Percentiles rank a stretch among this genome's conserved stretches.
Evolutionary conservation across 345 rosid genomes (phyloP).

Genomic region (Carallia brachiata): DNA sequence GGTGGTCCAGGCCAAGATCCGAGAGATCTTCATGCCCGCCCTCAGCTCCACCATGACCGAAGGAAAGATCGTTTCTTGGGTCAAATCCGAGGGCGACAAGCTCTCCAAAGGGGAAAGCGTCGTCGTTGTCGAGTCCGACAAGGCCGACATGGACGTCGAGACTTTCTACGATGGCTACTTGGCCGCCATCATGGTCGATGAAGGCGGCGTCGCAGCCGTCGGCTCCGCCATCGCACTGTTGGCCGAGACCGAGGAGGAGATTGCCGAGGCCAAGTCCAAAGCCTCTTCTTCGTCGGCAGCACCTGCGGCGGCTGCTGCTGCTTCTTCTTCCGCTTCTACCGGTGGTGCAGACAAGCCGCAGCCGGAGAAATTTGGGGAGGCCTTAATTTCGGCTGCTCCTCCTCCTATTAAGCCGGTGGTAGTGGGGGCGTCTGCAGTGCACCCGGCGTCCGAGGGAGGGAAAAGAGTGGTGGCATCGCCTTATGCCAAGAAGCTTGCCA

Average conservation of each 20-base stretch:
- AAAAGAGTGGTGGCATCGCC: constrained; percentile 86
- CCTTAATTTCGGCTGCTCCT: background rate
- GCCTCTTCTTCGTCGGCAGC: constrained; percentile 39
- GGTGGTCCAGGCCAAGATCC: constrained; percentile 60
- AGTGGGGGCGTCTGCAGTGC: constrained; percentile 42
- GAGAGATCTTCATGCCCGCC: constrained; percentile 99
- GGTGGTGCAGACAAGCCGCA: background rate
- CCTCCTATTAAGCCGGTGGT: constrained; percentile 4
- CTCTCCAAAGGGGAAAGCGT: constrained; percentile 89
- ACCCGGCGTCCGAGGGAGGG: constrained; percentile 88
- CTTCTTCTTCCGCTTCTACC: background rate
- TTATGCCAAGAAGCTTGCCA: constrained; percentile 79
- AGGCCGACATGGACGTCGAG: constrained; percentile 99
- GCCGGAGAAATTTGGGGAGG: constrained; percentile 14
- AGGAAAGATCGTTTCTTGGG: constrained; percentile 95
- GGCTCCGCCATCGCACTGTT: constrained; percentile 90
- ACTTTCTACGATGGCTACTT: constrained; percentile 90
- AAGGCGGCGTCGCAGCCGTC: constrained; percentile 86
- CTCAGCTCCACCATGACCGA: constrained; percentile 95
- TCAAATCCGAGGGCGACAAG: constrained; percentile 87
- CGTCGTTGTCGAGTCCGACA: constrained; percentile 92
- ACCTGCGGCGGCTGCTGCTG: constrained; percentile 13
- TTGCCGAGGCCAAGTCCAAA: constrained; percentile 65
- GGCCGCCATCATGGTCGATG: constrained; percentile 92
- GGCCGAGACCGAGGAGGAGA: constrained; percentile 81